Base-by-base conservation (phyloP, 345 rosid genomes). In the Chamaenerion angustifolium region DNA sequence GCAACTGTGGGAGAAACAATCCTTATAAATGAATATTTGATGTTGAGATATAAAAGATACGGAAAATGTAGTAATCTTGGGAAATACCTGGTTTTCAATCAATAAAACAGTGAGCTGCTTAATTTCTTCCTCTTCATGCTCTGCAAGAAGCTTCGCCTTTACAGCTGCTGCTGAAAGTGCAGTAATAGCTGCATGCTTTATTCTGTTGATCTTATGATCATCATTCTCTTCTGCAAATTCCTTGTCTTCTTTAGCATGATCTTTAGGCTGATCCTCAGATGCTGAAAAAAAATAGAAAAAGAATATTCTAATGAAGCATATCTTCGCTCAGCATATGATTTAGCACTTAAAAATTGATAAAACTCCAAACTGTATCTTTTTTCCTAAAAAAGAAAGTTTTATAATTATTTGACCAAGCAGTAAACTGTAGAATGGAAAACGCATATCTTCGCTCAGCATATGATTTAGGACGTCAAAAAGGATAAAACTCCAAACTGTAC, bases 91-190 rank as follows among this genome's bases (percentile, higher is more conserved):
- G 65, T 84, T 92, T 56, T 92, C 99, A 59, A 82, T 68, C 56
- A 88, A 52, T 31, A 80, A 74, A 37, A 78, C 64, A 52, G 84
- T 72, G 40, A 93, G 95, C 51, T 68, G 80, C 61, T 70, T 75
- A 65, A 93, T 93, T 62, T 74, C 82, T 47, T 85, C 88, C 72
- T 84, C 95, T 71, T 93, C 96, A 73, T 70, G 77, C 52, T 76
- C 69, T 45, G 85, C 99, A 6, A 88, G 85, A 70, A 75, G 56
- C 64, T 82, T 80, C 57, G 99, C 96, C 77, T 82, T 88, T 51
- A 92, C 95, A 46, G 96, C 85, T 72, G 99, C 99, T 10, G 96
- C 96, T 50, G 96, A 71, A 47, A 93, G 71, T 52, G 95, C 77
- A 53, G 96, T 68, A 64, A 72, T 66, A 44, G 96, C 95, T 31